Evolutionary conservation across 148 eudicot species (phyloP).

Genomic region (Polygonum aviculare): DNA sequence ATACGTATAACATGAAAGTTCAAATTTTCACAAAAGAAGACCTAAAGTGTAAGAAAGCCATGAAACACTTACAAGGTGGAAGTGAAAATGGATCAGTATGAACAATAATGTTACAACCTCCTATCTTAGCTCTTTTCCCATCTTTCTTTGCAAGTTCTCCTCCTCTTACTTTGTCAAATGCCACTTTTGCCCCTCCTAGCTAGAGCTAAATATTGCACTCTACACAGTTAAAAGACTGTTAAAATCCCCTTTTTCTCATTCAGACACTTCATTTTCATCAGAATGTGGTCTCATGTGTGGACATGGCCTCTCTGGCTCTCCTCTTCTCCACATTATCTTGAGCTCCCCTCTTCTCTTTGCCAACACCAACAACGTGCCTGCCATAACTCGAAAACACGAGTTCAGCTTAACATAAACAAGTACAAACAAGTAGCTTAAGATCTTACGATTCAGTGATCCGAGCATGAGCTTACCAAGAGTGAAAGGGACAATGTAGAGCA

Average conservation of each 20-base stretch:
- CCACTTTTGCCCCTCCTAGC: background rate
- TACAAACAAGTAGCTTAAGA: background rate
- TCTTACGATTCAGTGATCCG: background rate
- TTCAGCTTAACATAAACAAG: background rate
- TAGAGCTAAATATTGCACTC: slow-evolving; percentile 7
- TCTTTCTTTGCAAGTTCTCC: background rate
- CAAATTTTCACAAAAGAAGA: background rate
- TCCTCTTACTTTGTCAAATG: background rate
- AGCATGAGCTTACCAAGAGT: slow-evolving; percentile 44
- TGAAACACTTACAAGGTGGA: slow-evolving; percentile 5
- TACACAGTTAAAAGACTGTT: background rate
- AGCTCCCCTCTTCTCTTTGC: slow-evolving; percentile 66
- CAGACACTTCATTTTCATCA: background rate
- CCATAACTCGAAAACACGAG: background rate
- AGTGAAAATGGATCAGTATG: background rate
- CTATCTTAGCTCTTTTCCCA: background rate
- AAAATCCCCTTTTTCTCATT: background rate
- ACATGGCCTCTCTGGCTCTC: slow-evolving; percentile 62
- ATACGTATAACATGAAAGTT: background rate
- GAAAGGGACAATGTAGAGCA: slow-evolving; percentile 75
- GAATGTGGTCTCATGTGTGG: slow-evolving; percentile 27
- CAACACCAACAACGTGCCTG: slow-evolving; percentile 57
- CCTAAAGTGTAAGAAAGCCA: background rate
- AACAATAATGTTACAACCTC: background rate
- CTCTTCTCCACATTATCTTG: slow-evolving; percentile 52